Percentiles rank a stretch among this genome's conserved stretches.
phyloP scores from a whole-genome alignment of 139 green algal genomes.

The Coccomyxa sp. region DNA sequence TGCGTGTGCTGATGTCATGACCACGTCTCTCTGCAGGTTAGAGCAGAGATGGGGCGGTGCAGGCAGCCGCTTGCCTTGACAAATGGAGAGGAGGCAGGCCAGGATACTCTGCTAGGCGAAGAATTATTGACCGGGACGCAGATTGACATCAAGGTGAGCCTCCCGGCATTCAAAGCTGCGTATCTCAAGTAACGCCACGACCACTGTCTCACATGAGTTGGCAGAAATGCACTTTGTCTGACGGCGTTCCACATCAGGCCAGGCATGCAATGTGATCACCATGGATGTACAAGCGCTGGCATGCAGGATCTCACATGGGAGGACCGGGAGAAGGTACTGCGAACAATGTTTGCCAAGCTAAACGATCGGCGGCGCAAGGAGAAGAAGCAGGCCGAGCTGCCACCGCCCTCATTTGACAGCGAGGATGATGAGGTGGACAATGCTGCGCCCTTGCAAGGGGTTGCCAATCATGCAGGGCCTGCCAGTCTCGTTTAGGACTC shows the following conservation, averaged over 20 bases:
- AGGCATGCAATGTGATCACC: neutral
- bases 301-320: constrained; percentile 68
- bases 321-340: constrained; percentile 77
- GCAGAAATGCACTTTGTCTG: neutral
- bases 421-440: constrained; percentile 4
- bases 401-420: constrained; percentile 23
- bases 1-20: too few relatives aligned
- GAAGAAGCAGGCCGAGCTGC: constrained; percentile 41
- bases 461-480: constrained; percentile 10
- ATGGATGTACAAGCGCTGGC: neutral
- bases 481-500: constrained; percentile 3
- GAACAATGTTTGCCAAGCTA: constrained; percentile 81
- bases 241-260: neutral
- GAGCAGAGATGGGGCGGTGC: constrained; percentile 17
- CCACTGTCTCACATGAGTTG: neutral
- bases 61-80: constrained; percentile 1
- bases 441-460: neutral
- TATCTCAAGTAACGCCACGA: neutral
- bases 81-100: neutral
- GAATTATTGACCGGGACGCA: neutral
- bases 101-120: neutral
- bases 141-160: constrained; percentile 20
- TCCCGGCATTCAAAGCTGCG: neutral
- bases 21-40: constrained; percentile 5
- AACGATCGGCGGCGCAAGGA: constrained; percentile 54